Percentiles rank a stretch among this genome's conserved stretches.
Evolutionary conservation across 2,329 filamentous ascomycete species (phyloP).

Genomic region (Alternaria brassicae): DNA sequence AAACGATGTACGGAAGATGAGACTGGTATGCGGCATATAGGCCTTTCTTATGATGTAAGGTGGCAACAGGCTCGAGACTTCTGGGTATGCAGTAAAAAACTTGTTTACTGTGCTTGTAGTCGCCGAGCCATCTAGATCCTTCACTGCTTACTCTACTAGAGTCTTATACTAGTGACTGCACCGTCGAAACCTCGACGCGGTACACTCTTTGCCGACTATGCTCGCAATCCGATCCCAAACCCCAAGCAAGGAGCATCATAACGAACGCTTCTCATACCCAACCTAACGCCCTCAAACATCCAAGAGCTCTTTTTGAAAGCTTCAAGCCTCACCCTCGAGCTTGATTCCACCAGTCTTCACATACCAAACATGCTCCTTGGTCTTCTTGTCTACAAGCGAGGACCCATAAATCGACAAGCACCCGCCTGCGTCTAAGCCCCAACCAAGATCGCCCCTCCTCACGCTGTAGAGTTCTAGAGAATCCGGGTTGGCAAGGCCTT

Average conservation of each 20-base stretch:
- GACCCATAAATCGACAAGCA: neutral
- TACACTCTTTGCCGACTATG: slow-evolving; percentile 39
- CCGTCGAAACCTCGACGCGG: neutral
- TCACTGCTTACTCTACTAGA: slow-evolving; percentile 33
- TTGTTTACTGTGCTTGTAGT: slow-evolving; percentile 39
- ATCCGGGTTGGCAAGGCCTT: neutral
- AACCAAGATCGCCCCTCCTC: neutral
- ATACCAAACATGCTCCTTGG: neutral
- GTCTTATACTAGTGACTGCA: neutral
- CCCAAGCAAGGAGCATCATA: no score
- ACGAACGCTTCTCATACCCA: neutral
- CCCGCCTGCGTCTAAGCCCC: neutral
- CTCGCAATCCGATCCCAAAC: slow-evolving; percentile 32
- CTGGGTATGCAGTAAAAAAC: slow-evolving; percentile 53
- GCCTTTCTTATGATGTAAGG: slow-evolving; percentile 55
- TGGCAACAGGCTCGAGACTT: slow-evolving; percentile 44
- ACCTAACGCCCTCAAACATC: neutral
- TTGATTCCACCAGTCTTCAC: neutral
- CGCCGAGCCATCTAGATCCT: slow-evolving; percentile 44
- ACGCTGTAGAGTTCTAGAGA: neutral
- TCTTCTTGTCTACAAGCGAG: neutral
- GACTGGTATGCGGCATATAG: slow-evolving; percentile 53
- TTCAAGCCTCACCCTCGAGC: neutral
- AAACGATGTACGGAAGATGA: slow-evolving; percentile 55
- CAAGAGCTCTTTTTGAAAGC: no score